These are phyloP conservation scores for Paradendryphiella salina DNA, from an alignment of 2,329 filamentous ascomycete genomes.

Conservation along the genomic window DNA sequence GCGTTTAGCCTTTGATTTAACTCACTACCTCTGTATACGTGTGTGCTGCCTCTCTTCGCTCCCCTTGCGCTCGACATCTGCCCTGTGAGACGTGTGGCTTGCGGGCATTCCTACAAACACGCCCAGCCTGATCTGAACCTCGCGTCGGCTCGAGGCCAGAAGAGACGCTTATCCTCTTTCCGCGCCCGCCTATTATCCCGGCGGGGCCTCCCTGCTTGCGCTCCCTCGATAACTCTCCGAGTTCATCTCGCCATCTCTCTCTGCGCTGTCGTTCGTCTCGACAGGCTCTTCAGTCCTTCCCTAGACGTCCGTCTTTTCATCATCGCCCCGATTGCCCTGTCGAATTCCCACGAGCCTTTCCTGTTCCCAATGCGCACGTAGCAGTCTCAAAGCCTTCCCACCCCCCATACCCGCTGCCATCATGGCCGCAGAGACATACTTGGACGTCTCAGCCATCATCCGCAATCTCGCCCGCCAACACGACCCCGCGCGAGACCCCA, in stretches of 20 bases:
- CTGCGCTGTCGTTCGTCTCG: not conserved
- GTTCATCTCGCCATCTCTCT: slow-evolving; percentile 7
- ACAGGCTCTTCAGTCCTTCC: slow-evolving; percentile 3
- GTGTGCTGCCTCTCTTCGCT: not conserved
- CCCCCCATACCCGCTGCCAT: slow-evolving; percentile 24
- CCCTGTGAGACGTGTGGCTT: slow-evolving; percentile 1
- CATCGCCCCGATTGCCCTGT: slow-evolving; percentile 17
- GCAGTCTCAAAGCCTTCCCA: slow-evolving; percentile 30
- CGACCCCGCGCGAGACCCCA: slow-evolving; percentile 49
- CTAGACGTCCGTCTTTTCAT: not conserved
- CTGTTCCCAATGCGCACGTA: slow-evolving; percentile 44
- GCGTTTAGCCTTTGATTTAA: not conserved
- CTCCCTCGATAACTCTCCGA: slow-evolving; percentile 5
- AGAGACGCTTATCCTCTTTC: slow-evolving; percentile 5
- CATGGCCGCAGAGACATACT: slow-evolving; percentile 45
- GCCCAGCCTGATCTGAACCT: not conserved
- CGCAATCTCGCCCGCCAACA: slow-evolving; percentile 56
- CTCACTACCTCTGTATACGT: not conserved
- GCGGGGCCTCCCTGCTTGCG: slow-evolving; percentile 11
- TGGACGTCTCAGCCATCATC: slow-evolving; percentile 49
- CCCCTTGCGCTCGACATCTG: not conserved
- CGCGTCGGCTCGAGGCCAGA: not conserved
- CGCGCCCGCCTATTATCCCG: slow-evolving; percentile 6
- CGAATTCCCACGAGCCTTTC: slow-evolving; percentile 9
- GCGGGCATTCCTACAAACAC: not conserved